Conservation (phyloP, 331 rosid genomes). For the Malus hybrid region DNA sequence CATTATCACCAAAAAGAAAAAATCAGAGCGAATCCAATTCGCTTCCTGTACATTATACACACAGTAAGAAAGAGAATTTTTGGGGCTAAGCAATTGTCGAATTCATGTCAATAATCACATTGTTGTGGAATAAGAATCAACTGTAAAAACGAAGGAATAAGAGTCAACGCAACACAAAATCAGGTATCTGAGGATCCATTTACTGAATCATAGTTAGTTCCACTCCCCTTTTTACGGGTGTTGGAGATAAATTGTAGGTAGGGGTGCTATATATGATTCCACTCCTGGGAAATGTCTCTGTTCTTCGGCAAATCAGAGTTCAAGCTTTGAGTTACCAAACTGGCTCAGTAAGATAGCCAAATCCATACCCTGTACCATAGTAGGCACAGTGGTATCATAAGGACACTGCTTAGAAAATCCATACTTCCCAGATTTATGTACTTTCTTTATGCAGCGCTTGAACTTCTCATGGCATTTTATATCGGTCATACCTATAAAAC, state of each 20-base stretch:
- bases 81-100: background rate
- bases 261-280: background rate
- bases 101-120: background rate
- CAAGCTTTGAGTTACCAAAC: slow-evolving; percentile 17
- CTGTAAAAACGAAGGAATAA: background rate
- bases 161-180: background rate
- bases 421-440: slow-evolving; percentile 48
- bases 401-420: slow-evolving; percentile 75
- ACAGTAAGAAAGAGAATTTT: background rate
- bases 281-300: background rate
- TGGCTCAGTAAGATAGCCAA: slow-evolving; percentile 63
- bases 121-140: background rate
- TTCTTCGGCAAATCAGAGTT: slow-evolving; percentile 24
- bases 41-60: background rate
- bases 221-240: background rate
- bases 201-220: background rate
- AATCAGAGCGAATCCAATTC: background rate
- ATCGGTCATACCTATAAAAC: slow-evolving; percentile 46
- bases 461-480: slow-evolving; percentile 64
- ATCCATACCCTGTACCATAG: slow-evolving; percentile 81
- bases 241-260: background rate
- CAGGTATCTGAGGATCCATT: background rate
- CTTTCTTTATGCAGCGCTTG: slow-evolving; percentile 54
- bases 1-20: background rate
- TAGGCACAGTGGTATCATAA: slow-evolving; percentile 42